Percentiles rank a stretch among this genome's conserved stretches.
These are phyloP conservation scores for Elaeis guineensis DNA, from an alignment of 176 grass and related monocot species.

Conservation along the genomic window DNA sequence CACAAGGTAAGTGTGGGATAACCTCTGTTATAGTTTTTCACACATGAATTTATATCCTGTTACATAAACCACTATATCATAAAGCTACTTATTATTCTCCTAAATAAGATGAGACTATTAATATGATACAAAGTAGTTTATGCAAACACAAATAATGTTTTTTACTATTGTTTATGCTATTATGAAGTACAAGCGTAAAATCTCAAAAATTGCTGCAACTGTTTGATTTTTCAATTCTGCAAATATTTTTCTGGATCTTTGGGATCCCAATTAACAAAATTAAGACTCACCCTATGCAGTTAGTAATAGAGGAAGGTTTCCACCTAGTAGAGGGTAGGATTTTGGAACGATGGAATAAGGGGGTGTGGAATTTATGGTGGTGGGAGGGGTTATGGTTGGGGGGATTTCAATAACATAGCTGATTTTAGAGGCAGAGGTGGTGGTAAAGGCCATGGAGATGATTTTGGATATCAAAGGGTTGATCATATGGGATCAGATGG, in stretches of 20 bases:
- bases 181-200: no score
- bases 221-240: no score
- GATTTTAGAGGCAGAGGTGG: constrained; percentile 58
- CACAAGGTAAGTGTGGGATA: background rate
- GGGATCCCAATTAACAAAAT: background rate
- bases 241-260: no score
- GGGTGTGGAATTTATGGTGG: background rate
- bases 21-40: no score
- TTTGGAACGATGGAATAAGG: background rate
- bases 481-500: constrained; percentile 33
- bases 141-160: background rate
- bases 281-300: background rate
- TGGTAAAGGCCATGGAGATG: constrained; percentile 41
- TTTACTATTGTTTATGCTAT: no score
- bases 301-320: constrained; percentile 6
- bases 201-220: no score
- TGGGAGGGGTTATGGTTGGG: constrained; percentile 25
- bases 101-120: no score
- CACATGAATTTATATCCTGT: no score
- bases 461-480: constrained; percentile 64
- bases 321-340: background rate
- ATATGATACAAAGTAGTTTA: background rate
- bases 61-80: no score
- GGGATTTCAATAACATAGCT: constrained; percentile 41
- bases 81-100: no score